phyloP scores from a whole-genome alignment of 1,284 basidiomycete species.

The Irpex sp. region DNA sequence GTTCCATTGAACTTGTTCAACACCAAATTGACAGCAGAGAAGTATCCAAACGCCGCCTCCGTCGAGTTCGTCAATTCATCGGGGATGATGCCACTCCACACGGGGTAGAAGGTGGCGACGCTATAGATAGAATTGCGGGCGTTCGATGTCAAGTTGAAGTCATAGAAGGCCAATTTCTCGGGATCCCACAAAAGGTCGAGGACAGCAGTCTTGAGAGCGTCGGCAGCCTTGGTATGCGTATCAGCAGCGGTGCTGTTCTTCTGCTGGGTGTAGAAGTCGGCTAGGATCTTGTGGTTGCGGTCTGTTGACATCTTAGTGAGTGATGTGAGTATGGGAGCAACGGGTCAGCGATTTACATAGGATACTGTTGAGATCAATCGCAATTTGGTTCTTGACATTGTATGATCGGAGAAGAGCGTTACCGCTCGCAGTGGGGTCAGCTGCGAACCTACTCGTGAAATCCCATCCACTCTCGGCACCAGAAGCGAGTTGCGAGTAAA shows the following conservation, averaged over 20 bases:
- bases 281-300: slow-evolving; percentile 47
- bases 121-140: slow-evolving; percentile 63
- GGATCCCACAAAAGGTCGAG: slow-evolving; percentile 87
- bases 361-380: slow-evolving; percentile 83
- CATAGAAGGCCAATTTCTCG: slow-evolving; percentile 82
- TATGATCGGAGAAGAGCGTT: slow-evolving; percentile 64
- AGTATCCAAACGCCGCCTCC: slow-evolving; percentile 67
- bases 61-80: slow-evolving; percentile 56
- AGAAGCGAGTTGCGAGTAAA: slow-evolving; percentile 89
- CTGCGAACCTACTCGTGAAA: slow-evolving; percentile 47
- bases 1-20: slow-evolving; percentile 85
- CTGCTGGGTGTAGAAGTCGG: slow-evolving; percentile 54
- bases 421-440: slow-evolving; percentile 38
- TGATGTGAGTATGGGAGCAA: background rate
- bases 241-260: slow-evolving; percentile 42
- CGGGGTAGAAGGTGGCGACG: slow-evolving; percentile 77
- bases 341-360: slow-evolving; percentile 52
- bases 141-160: slow-evolving; percentile 74
- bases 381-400: slow-evolving; percentile 68
- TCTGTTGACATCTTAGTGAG: background rate
- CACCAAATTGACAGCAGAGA: slow-evolving; percentile 72
- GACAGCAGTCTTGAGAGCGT: slow-evolving; percentile 61
- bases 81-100: slow-evolving; percentile 86
- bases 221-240: slow-evolving; percentile 58
- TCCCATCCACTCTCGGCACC: slow-evolving; percentile 82